phyloP scores from a whole-genome alignment of 495 filamentous ascomycete genomes.

The Amniculicola lignicola region DNA sequence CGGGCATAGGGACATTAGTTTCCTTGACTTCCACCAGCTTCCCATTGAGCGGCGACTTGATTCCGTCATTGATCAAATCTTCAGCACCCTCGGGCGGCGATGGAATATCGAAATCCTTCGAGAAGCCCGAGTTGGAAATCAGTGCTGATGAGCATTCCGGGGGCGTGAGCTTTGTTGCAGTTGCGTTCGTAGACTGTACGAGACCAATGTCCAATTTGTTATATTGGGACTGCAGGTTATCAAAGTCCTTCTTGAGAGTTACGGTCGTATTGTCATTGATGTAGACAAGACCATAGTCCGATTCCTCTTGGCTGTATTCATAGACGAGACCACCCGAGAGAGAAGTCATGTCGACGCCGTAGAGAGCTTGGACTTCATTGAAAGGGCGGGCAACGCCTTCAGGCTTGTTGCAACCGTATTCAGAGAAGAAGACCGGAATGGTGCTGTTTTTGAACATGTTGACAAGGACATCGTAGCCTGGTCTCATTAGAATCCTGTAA shows the following conservation, averaged over 20 bases:
- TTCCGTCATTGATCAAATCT: slow-evolving; percentile 58
- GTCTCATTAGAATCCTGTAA: background rate
- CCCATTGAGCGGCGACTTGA: slow-evolving; percentile 52
- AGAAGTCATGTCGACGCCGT: slow-evolving; percentile 74
- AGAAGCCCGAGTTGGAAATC: slow-evolving; percentile 61
- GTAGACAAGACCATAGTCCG: slow-evolving; percentile 73
- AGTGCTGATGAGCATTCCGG: slow-evolving; percentile 58
- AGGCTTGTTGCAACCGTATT: slow-evolving; percentile 84
- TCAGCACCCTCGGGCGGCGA: slow-evolving; percentile 50
- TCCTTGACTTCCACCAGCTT: slow-evolving; percentile 57
- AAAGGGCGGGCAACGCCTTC: slow-evolving; percentile 65
- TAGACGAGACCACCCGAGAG: slow-evolving; percentile 89
- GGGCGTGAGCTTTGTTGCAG: slow-evolving; percentile 51
- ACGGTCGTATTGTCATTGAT: slow-evolving; percentile 63
- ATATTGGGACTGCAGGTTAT: slow-evolving; percentile 71
- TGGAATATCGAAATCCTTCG: slow-evolving; percentile 73
- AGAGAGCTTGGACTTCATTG: slow-evolving; percentile 76
- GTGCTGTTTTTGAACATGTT: slow-evolving; percentile 66
- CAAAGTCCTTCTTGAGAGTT: slow-evolving; percentile 66
- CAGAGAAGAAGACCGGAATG: slow-evolving; percentile 91
- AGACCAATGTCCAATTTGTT: slow-evolving; percentile 65
- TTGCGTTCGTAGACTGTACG: slow-evolving; percentile 58
- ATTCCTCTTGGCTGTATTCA: slow-evolving; percentile 72
- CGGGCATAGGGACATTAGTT: slow-evolving; percentile 50
- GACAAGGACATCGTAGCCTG: slow-evolving; percentile 66